Evolutionary conservation across 2,329 filamentous ascomycete genomes (phyloP), one percentile per base, ranked within the genome.

Genomic region (Colletotrichum costaricense): DNA sequence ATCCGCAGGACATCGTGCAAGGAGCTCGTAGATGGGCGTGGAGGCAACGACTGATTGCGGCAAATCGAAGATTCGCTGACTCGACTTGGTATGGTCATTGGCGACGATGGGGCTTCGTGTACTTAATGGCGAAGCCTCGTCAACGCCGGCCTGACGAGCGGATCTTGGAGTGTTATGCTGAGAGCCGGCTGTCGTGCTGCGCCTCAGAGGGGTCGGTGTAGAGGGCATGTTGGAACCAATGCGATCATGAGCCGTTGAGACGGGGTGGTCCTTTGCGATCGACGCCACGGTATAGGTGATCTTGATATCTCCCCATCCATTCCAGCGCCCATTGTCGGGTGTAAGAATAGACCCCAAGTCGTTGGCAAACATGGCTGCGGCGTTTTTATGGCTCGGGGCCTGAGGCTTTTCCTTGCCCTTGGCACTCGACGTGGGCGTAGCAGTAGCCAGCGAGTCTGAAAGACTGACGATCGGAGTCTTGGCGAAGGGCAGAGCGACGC

Each of bases 401-500:
- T 83, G 79, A 3, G 85, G 81, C 81, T 93, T 95, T 14, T 97
- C 95, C 82, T 96, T 97, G 62, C 89, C 91, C 83, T 97, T 97
- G 67, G 84, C 84, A 26, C 85, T 81, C n/a, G 91, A 89, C 14
- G 86, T 86, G 46, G 83, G 86, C 16, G 91, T 88, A 9, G 86
- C 80, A n/a, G 89, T 82, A 5, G 88, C 83, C 5, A 83, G 79
- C 19, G 88, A 80, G 55, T 90, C 90, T 3, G 86, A 81, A 35
- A 88, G 79, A 73, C 86, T 89, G 52, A 86, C 79, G 30, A 90
- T 86, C 2, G 89, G 87, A 1, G 91, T 93, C 83, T 95, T 97
- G 58, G 92, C 87, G 79, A 98, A 97, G 7, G 96, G 94, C 71
- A 92, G 86, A 6, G 96, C 93, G 66, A 99, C 87, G 82, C 94